Percentiles rank a stretch among this genome's conserved stretches.
These are phyloP conservation scores for Pichia sp. DNA, from an alignment of 1,139 yeast species.

Conservation along the genomic window DNA sequence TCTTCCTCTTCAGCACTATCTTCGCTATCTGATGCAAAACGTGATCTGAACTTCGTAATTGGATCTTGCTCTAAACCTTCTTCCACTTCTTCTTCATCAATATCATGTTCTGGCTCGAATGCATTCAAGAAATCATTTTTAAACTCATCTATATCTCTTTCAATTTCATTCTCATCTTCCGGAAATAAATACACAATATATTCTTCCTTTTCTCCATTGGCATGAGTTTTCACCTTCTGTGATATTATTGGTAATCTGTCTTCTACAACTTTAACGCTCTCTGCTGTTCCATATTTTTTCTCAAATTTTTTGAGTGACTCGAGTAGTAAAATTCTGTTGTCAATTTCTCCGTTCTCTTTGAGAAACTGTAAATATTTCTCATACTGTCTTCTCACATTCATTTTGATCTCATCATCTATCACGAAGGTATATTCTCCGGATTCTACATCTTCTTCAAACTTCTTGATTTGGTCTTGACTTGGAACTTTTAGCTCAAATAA, in stretches of 20 bases:
- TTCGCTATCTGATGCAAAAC: constrained; percentile 12
- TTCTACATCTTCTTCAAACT: constrained; percentile 26
- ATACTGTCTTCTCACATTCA: constrained; percentile 44
- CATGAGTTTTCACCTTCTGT: constrained; percentile 35
- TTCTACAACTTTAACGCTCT: constrained; percentile 30
- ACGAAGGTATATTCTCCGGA: constrained; percentile 34
- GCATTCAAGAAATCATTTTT: constrained; percentile 32
- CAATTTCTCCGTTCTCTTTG: constrained; percentile 25
- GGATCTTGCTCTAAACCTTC: constrained; percentile 32
- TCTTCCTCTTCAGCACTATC: constrained; percentile 3
- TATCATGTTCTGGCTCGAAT: constrained; percentile 49
- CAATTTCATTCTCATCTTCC: constrained; percentile 36
- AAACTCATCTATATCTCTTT: constrained; percentile 13
- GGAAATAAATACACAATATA: constrained; percentile 62
- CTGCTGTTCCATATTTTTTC: constrained; percentile 45
- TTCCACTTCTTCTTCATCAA: constrained; percentile 1
- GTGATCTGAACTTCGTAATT: constrained; percentile 20
- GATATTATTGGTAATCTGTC: constrained; percentile 51
- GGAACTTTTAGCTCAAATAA: constrained; percentile 67
- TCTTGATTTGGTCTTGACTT: constrained; percentile 39
- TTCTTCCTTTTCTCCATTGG: constrained; percentile 45
- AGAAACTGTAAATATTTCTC: constrained; percentile 43
- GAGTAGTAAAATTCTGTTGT: constrained; percentile 44
- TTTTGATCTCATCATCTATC: constrained; percentile 33
- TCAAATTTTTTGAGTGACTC: constrained; percentile 68